Percentiles rank a stretch among this genome's conserved stretches.
Evolutionary conservation across 2,329 filamentous ascomycete genomes (phyloP).

Genomic region (Aurifilum marmelostoma): DNA sequence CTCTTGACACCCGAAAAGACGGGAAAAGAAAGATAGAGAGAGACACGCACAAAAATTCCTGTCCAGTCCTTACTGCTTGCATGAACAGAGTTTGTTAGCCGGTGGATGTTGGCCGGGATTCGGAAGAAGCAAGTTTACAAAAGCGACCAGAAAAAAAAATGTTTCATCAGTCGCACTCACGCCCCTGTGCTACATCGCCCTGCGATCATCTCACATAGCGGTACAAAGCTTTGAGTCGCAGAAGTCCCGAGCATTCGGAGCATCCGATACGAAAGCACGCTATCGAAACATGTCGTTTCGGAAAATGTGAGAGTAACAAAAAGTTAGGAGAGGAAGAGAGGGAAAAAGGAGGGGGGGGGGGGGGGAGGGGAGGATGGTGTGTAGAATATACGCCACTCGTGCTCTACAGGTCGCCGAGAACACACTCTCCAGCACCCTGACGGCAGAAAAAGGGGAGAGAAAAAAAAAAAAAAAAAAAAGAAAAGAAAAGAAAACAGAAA

Average conservation of each 20-base stretch:
- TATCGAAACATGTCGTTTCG: too few relatives aligned
- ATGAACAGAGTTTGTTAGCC: background rate
- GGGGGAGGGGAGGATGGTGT: too few relatives aligned
- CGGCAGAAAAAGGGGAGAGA: background rate
- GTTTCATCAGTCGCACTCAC: background rate
- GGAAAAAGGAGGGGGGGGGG: too few relatives aligned
- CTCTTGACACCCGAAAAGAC: background rate
- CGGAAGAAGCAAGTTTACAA: background rate
- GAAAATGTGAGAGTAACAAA: too few relatives aligned
- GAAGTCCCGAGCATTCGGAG: background rate
- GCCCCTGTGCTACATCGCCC: background rate
- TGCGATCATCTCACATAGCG: too few relatives aligned
- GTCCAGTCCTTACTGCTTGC: background rate
- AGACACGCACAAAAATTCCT: background rate
- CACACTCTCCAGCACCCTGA: background rate
- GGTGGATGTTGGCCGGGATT: background rate
- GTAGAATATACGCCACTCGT: conserved; percentile 3
- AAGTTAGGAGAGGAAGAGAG: too few relatives aligned
- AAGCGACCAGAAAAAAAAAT: background rate
- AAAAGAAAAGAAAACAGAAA: too few relatives aligned
- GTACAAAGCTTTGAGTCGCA: background rate
- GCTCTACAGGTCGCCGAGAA: conserved; percentile 11
- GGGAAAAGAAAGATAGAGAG: background rate
- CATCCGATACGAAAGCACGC: background rate
- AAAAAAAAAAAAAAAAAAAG: background rate